Percentiles rank a stretch among this genome's conserved stretches.
phyloP scores from a whole-genome alignment of 139 green algal genomes.

The Pseudopediastrum boryanum region DNA sequence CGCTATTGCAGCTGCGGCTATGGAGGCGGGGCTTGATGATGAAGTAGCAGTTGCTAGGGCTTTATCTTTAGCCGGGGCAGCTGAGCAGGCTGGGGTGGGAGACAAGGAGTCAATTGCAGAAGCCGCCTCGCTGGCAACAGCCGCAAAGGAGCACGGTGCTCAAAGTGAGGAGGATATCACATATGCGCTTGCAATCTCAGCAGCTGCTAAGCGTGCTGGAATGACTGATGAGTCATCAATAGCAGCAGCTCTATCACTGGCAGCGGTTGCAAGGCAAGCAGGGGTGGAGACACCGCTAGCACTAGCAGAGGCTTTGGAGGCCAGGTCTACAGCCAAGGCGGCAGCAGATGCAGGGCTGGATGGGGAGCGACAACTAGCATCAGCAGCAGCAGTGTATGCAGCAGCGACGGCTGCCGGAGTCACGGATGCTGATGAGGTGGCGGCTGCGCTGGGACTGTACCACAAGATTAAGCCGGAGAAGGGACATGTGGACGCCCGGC shows the following conservation, averaged over 20 bases:
- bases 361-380: constrained; percentile 15
- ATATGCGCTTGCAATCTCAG: neutral
- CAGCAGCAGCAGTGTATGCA: constrained; percentile 29
- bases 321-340: no score
- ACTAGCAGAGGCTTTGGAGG: no score
- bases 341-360: constrained; percentile 14
- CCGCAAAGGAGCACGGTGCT: constrained; percentile 10
- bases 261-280: neutral
- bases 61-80: neutral
- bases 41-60: neutral
- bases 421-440: constrained; percentile 13
- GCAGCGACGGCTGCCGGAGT: neutral
- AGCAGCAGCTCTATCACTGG: constrained; percentile 19
- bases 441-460: constrained; percentile 19
- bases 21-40: neutral
- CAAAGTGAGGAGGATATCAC: no score
- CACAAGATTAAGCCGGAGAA: neutral
- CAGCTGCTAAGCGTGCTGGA: neutral
- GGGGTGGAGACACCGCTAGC: neutral
- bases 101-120: neutral
- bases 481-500: constrained; percentile 1
- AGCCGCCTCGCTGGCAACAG: neutral
- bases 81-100: neutral
- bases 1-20: neutral
- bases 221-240: neutral